Evolutionary conservation across 345 rosid species (phyloP).

Genomic region (Populus tremula): DNA sequence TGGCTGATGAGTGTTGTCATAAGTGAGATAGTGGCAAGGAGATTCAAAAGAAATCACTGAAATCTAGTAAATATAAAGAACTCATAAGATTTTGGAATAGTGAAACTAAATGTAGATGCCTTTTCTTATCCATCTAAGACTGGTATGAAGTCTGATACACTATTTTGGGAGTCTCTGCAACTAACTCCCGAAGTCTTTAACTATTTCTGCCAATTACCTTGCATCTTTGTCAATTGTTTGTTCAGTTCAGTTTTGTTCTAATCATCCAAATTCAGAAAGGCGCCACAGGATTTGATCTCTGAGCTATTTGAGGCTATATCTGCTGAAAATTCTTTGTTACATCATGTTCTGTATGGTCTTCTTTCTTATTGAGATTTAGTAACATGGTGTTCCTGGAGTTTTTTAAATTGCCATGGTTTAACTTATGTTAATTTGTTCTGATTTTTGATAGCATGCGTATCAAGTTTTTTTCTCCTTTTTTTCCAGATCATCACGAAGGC

Average conservation of each 20-base stretch:
- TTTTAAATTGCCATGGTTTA: conserved; percentile 2
- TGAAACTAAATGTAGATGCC: not conserved
- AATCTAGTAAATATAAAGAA: not conserved
- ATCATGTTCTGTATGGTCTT: not conserved
- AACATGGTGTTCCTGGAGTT: not conserved
- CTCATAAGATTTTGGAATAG: not conserved
- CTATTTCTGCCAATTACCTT: not conserved
- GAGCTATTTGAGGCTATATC: not conserved
- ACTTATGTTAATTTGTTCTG: not conserved
- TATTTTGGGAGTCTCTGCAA: not conserved
- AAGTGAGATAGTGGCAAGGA: not conserved
- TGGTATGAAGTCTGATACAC: not conserved
- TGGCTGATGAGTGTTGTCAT: not conserved
- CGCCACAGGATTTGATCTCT: not conserved
- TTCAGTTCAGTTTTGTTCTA: not conserved
- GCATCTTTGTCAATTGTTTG: not conserved
- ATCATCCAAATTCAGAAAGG: not conserved
- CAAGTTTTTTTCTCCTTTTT: conserved; percentile 1
- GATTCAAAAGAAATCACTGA: not conserved
- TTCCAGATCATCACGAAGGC: conserved; percentile 71
- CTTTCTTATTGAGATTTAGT: conserved; percentile 14
- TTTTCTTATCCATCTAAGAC: not conserved
- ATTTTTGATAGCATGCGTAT: conserved; percentile 6
- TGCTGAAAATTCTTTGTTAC: not conserved
- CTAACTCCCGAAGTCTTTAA: not conserved